These are phyloP conservation scores for Gynostemma pentaphyllum DNA, from an alignment of 306 rosid genomes.

Conservation along the genomic window DNA sequence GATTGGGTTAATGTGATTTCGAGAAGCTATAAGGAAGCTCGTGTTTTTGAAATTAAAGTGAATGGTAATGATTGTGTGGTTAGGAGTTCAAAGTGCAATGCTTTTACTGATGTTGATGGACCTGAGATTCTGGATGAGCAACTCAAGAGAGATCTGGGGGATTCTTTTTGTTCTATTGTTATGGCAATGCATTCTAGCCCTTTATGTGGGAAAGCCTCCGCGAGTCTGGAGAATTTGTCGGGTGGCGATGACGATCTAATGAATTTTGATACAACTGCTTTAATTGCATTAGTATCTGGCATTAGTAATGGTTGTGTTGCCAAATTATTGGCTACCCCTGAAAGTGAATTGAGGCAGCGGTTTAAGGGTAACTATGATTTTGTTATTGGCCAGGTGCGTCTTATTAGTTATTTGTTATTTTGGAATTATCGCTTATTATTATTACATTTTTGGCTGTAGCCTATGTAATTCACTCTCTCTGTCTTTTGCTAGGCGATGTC, in stretches of 20 bases:
- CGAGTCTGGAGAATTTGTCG: slow-evolving; percentile 9
- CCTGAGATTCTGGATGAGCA: slow-evolving; percentile 14
- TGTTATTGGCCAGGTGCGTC: slow-evolving; percentile 71
- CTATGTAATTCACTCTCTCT: slow-evolving; percentile 7
- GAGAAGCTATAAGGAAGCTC: slow-evolving; percentile 42
- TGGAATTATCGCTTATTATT: neutral
- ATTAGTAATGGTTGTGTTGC: slow-evolving; percentile 66
- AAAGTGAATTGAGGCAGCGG: slow-evolving; percentile 54
- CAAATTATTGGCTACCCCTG: slow-evolving; percentile 67
- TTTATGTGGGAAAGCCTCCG: slow-evolving; percentile 3
- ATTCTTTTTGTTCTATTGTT: slow-evolving; percentile 31
- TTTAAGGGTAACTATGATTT: slow-evolving; percentile 83
- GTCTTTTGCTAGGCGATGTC: slow-evolving; percentile 49
- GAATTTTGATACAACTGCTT: slow-evolving; percentile 83
- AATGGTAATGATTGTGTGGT: slow-evolving; percentile 12
- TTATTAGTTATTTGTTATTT: neutral
- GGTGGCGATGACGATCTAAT: slow-evolving; percentile 32
- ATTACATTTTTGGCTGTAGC: neutral
- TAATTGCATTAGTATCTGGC: slow-evolving; percentile 79
- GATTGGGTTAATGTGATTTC: slow-evolving; percentile 54
- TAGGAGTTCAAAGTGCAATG: slow-evolving; percentile 13
- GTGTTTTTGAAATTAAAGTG: slow-evolving; percentile 46
- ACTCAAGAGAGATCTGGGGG: slow-evolving; percentile 17
- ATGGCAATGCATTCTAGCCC: slow-evolving; percentile 29
- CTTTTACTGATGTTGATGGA: slow-evolving; percentile 13